A percentile compares a stretch with the other conserved stretches of the same genome.
phyloP scores from a whole-genome alignment of 1,139 yeast genomes.

The Blastobotrys aristatus region DNA sequence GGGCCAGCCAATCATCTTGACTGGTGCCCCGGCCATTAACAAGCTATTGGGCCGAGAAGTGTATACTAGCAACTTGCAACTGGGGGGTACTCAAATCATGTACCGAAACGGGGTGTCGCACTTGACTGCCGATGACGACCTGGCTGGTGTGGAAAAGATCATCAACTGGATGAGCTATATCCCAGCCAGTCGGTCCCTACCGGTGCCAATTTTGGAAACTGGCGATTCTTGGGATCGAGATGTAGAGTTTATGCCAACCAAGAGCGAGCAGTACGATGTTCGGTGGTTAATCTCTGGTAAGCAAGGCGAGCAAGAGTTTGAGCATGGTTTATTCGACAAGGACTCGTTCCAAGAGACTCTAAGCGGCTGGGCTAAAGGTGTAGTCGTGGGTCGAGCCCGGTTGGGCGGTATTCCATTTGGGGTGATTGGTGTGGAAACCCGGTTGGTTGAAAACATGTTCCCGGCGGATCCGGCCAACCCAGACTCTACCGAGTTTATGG shows the following conservation, averaged over 20 bases:
- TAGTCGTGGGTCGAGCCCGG: constrained; percentile 97
- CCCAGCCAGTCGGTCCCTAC: constrained; percentile 85
- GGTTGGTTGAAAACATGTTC: constrained; percentile 76
- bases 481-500: constrained; percentile 76
- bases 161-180: constrained; percentile 95
- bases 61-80: constrained; percentile 90
- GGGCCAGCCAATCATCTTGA: constrained; percentile 95
- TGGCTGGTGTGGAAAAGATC: constrained; percentile 93
- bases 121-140: constrained; percentile 89
- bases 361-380: constrained; percentile 98
- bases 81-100: constrained; percentile 99
- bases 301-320: constrained; percentile 63
- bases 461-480: constrained; percentile 99
- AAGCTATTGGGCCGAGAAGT: constrained; percentile 95
- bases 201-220: constrained; percentile 83
- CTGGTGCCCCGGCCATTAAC: constrained; percentile 99
- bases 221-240: constrained; percentile 90
- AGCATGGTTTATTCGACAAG: constrained; percentile 84
- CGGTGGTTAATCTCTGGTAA: constrained; percentile 94
- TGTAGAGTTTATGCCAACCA: constrained; percentile 71
- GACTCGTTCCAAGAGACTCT: constrained; percentile 95
- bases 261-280: constrained; percentile 77
- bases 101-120: constrained; percentile 97
- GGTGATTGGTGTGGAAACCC: constrained; percentile 93
- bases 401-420: constrained; percentile 98